Percentiles rank a stretch among this genome's conserved stretches.
Conservation (phyloP, 305 asterid genomes). For the Fraxinus sp. region DNA sequence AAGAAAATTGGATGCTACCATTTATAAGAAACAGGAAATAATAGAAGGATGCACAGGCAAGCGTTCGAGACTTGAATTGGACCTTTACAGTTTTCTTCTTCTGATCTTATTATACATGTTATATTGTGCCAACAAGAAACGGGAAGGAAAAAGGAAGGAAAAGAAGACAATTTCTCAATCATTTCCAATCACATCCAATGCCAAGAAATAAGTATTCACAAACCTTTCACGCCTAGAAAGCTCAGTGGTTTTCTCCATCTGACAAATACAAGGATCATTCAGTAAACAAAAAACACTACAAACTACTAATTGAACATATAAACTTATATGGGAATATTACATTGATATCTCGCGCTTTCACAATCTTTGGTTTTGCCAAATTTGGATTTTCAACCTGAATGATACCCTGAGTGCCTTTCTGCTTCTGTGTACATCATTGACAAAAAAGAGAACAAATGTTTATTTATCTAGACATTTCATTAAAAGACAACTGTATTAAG, state of each 20-base stretch:
- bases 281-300: background rate
- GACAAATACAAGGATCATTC: constrained; percentile 30
- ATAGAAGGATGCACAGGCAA: background rate
- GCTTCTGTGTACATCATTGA: constrained; percentile 49
- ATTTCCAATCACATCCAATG: background rate
- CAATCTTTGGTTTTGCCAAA: constrained; percentile 67
- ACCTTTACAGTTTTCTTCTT: background rate
- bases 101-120: background rate
- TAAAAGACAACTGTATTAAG: background rate
- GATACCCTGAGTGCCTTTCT: constrained; percentile 75
- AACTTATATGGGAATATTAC: constrained; percentile 40
- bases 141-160: background rate
- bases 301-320: constrained; percentile 2
- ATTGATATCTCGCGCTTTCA: constrained; percentile 91
- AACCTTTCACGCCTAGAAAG: constrained; percentile 99
- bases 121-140: background rate
- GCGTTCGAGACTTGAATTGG: background rate
- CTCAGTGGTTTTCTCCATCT: constrained; percentile 91
- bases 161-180: background rate
- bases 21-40: background rate
- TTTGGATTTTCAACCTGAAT: constrained; percentile 91
- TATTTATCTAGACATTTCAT: background rate
- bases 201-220: constrained; percentile 25
- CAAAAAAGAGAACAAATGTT: background rate
- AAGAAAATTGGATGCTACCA: background rate